Base-by-base conservation (phyloP, 2,329 filamentous ascomycete species). In the Aureobasidium sp. region DNA sequence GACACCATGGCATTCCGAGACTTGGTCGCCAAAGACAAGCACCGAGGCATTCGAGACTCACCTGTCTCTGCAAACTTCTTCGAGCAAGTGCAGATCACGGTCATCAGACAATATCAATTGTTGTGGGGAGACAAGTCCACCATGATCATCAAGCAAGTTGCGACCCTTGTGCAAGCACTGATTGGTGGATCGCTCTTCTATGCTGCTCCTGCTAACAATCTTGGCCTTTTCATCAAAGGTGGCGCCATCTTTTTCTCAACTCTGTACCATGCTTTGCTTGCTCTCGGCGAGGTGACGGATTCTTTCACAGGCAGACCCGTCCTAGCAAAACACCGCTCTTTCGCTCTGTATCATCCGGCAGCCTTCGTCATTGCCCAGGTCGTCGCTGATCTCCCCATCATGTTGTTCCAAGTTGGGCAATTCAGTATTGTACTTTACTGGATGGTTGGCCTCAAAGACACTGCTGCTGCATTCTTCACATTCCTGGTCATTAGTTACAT, bases 351-450 rank as follows among this genome's bases (percentile, higher is more conserved):
- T 71, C 81, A 89, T 37, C 90, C 90, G 0, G 91, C 88, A 0
- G 89, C 90, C 0, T 76, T 94, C 0, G 94, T 89, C 85, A 87
- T 94, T 62, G 90, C 86, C 0, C 90, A 94, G 70, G 91, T 94
- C 48, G 79, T 89, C 15, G 87, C 92, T 8, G 91, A 95, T 67
- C 22, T 70, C 22, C 81, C 85, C 0, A 93, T 94, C 70, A 15
- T 61, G 35, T 14, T 42, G 19, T 80, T 79, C 3, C 85, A 91
- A 67, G 91, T 91, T 52, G 40, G 69, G 90, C 63, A 72, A 89
- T 0, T 92, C 92, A 69, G 83, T 80, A 14, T 78, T 91, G 58
- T 91, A 29, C 85, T 91, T 5, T 92, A 92, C 74, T 92, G 91
- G 71, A 90, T 92, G 84, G 85, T 81, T 14, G 84, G 85, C 5